These are phyloP conservation scores for Citrullus amarus DNA, from an alignment of 306 rosid species.

Conservation along the genomic window DNA sequence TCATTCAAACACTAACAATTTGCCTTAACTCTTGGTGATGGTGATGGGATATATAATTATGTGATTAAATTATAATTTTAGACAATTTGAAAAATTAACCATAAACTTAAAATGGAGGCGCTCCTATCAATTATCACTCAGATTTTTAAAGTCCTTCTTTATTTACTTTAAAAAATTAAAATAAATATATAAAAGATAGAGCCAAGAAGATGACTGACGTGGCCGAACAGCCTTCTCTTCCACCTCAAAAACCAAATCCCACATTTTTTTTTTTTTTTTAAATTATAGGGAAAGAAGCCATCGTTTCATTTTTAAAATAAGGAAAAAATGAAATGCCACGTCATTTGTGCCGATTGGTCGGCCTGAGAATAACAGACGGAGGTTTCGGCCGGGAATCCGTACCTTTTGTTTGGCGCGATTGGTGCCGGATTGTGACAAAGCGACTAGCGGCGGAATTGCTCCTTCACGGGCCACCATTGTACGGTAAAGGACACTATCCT, in stretches of 20 bases:
- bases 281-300: not conserved
- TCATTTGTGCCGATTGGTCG: constrained; percentile 18
- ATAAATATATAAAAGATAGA: not conserved
- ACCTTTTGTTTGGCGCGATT: constrained; percentile 98
- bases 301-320: not conserved
- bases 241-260: not conserved
- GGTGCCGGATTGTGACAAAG: constrained; percentile 85
- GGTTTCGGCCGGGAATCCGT: constrained; percentile 4
- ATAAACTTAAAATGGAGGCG: not conserved
- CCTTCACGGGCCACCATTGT: constrained; percentile 90
- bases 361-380: not conserved
- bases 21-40: not conserved
- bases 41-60: not conserved
- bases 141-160: not conserved
- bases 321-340: constrained; percentile 26
- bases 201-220: not conserved
- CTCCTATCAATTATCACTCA: not conserved
- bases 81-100: no score
- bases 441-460: constrained; percentile 89
- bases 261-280: not conserved
- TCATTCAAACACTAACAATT: not conserved
- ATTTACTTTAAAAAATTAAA: not conserved
- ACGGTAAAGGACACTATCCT: constrained; percentile 48
- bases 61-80: no score
- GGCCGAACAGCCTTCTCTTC: not conserved